These are phyloP conservation scores for Dendrobium chrysotoxum DNA, from an alignment of 106 monocot genomes.

Conservation along the genomic window DNA sequence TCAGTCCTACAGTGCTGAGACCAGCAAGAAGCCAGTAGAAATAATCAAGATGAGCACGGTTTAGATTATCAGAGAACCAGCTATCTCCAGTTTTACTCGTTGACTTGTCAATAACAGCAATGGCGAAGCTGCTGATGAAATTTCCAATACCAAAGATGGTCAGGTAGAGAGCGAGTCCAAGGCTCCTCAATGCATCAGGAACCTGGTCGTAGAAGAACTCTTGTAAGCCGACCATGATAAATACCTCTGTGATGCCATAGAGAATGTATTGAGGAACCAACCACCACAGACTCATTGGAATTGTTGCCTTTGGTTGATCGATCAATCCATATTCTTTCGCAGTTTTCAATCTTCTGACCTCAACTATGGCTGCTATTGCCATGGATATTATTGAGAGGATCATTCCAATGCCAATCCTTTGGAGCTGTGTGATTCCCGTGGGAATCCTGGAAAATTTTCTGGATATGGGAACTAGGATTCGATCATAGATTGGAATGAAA, in stretches of 20 bases:
- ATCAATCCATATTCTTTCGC: conserved; percentile 22
- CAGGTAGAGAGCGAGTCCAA: conserved; percentile 26
- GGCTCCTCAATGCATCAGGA: conserved; percentile 25
- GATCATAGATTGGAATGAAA: conserved; percentile 42
- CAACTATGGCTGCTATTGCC: conserved; percentile 30
- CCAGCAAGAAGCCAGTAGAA: conserved; percentile 33
- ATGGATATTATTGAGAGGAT: conserved; percentile 23
- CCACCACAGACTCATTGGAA: conserved; percentile 26
- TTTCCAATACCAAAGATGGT: conserved; percentile 26
- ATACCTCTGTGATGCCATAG: conserved; percentile 18
- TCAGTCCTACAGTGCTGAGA: conserved; percentile 6
- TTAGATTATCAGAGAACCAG: conserved; percentile 20
- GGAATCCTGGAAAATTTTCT: conserved; percentile 24
- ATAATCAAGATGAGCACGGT: conserved; percentile 22
- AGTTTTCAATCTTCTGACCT: conserved; percentile 16
- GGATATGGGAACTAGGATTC: conserved; percentile 24
- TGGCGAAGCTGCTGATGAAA: conserved; percentile 27
- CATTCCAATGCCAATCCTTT: conserved; percentile 48
- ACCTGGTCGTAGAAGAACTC: conserved; percentile 38
- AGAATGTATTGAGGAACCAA: conserved; percentile 31
- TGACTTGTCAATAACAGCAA: conserved; percentile 9
- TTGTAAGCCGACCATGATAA: conserved; percentile 26
- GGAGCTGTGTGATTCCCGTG: conserved; percentile 39
- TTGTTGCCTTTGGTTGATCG: conserved; percentile 10
- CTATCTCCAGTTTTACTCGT: conserved; percentile 3